Percentiles rank a stretch among this genome's conserved stretches.
Evolutionary conservation across 1,284 basidiomycete species (phyloP).

Genomic region (Rhizopogon hawkerae): DNA sequence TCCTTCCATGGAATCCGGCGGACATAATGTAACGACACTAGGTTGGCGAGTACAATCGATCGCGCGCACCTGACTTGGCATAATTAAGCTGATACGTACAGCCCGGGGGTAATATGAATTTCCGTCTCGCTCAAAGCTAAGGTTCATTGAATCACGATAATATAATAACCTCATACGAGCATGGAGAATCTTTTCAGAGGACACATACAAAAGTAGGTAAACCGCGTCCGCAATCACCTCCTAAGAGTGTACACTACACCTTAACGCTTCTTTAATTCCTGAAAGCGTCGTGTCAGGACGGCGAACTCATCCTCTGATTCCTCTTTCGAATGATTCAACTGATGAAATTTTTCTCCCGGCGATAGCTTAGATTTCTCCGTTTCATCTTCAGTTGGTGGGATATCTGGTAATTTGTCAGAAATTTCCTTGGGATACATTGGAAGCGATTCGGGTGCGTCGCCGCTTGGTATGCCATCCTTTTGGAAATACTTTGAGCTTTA

Average conservation of each 20-base stretch:
- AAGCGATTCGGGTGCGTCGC: slow-evolving; percentile 16
- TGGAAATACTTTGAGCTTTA: not conserved
- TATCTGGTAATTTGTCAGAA: slow-evolving; percentile 36
- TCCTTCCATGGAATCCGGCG: not conserved
- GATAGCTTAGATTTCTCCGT: slow-evolving; percentile 18
- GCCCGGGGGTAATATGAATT: slow-evolving; percentile 2
- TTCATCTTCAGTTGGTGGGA: slow-evolving; percentile 39
- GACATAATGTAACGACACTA: not conserved
- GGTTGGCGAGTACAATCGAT: slow-evolving; percentile 1
- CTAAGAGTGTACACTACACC: not conserved
- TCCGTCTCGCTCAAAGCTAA: not conserved
- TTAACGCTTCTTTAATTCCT: slow-evolving; percentile 70
- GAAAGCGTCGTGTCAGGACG: slow-evolving; percentile 63
- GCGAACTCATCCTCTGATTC: slow-evolving; percentile 61
- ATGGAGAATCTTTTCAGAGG: not conserved
- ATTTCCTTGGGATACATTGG: slow-evolving; percentile 25
- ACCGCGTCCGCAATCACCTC: not conserved
- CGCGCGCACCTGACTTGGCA: not conserved
- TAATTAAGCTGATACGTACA: slow-evolving; percentile 4
- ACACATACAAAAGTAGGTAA: slow-evolving; percentile 1
- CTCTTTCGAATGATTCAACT: slow-evolving; percentile 8
- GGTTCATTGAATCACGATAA: not conserved
- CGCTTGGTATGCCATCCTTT: slow-evolving; percentile 9
- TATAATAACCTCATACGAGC: not conserved
- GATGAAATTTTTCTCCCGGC: not conserved